Evolutionary conservation across 2,329 filamentous ascomycete genomes (phyloP), one percentile per base, ranked within the genome.

Genomic region (Alternaria brassicae): DNA sequence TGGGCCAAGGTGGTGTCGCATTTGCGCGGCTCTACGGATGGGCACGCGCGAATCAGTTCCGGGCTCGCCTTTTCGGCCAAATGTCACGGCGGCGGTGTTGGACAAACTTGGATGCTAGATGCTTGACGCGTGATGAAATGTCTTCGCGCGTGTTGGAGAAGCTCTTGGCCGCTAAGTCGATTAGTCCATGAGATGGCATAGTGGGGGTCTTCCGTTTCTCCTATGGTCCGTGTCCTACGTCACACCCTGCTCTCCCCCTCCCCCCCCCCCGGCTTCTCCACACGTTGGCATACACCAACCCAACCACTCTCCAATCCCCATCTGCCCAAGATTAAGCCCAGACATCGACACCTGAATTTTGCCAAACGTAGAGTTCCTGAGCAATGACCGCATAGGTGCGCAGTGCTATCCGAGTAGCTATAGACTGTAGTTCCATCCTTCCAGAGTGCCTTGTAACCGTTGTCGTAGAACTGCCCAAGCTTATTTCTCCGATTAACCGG

Each of bases 1-100:
- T 96, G 67, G 66, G 68, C 64, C 62, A 47, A 51, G 52, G 56
- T 61, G 56, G 58, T 62, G 58, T 55, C 54, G 71, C 72, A 75
- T 75, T 60, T 68, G 64, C 62, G 71, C 72, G 72, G 72, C 71
- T 73, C 71, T 73, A 72, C 69, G 70, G 72, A 70, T 58, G 64
- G 64, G 64, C 71, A 69, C 62, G 64, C 60, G 63, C 60, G 58
- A 62, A 42, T 49, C 50, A 41, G 21, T 39, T 62, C 44, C 28
- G 44, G 28, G 23, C 44, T 48, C 30, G 44, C 44, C 44, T 7
- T 56, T 42, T 53, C 40, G 51, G 51, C 37, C 51, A 21, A 47
- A 47, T 30, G 40, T 47, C 54, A 54, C 42, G 47, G 40, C 21
- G 55, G 27, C 32, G 17, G 30, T 8, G 50, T 34, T 27, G 42